Percentiles rank a stretch among this genome's conserved stretches.
Conservation (phyloP, 192 early-diverging fungal species). For the Rhizophagus sp. region DNA sequence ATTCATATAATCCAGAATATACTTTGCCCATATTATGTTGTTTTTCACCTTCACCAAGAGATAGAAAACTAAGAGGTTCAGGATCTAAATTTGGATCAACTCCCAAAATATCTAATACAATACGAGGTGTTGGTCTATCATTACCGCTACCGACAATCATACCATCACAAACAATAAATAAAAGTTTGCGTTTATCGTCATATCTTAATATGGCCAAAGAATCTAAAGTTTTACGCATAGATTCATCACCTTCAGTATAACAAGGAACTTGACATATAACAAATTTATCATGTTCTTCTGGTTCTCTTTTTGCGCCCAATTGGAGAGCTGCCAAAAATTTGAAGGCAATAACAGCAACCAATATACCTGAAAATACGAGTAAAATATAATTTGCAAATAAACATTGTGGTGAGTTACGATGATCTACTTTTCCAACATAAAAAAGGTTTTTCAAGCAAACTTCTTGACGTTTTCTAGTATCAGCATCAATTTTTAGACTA, state of each 20-base stretch:
- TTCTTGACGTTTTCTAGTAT: conserved; percentile 49
- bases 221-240: conserved; percentile 88
- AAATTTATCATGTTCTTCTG: conserved; percentile 87
- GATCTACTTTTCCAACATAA: conserved; percentile 85
- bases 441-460: conserved; percentile 85
- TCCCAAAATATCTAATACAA: conserved; percentile 95
- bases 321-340: conserved; percentile 97
- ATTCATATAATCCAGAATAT: conserved; percentile 95
- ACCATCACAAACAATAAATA: conserved; percentile 96
- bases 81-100: conserved; percentile 83
- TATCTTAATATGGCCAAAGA: conserved; percentile 90
- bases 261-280: conserved; percentile 94
- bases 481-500: conserved; percentile 47
- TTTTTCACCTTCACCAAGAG: conserved; percentile 88
- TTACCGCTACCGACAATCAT: conserved; percentile 98
- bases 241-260: conserved; percentile 97
- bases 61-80: conserved; percentile 83
- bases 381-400: conserved; percentile 85
- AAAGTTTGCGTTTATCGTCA: conserved; percentile 96
- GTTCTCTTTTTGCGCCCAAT: conserved; percentile 70
- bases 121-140: conserved; percentile 93
- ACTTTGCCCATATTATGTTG: conserved; percentile 98
- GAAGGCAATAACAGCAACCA: conserved; percentile 85
- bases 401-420: conserved; percentile 76
- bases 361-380: conserved; percentile 74